Evolutionary conservation across 768 basidiomycete species (phyloP).

Genomic region (Leccinum obscurum): DNA sequence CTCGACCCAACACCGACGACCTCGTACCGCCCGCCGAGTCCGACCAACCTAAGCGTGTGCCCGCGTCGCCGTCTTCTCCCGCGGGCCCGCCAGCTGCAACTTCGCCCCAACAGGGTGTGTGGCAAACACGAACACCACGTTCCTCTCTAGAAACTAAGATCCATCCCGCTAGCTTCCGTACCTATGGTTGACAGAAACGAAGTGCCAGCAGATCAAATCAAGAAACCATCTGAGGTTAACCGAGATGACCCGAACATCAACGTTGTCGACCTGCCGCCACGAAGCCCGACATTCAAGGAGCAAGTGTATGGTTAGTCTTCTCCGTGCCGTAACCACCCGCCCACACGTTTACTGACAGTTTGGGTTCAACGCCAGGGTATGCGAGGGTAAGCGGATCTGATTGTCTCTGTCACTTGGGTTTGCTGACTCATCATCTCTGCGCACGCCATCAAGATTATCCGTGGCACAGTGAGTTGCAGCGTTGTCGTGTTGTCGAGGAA

Average conservation of each 20-base stretch:
- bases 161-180: conserved; percentile 30
- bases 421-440: conserved; percentile 3
- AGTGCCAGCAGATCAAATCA: conserved; percentile 32
- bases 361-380: conserved; percentile 26
- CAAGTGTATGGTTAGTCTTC: conserved; percentile 49
- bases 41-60: conserved; percentile 2
- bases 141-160: not conserved
- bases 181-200: conserved; percentile 37
- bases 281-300: conserved; percentile 54
- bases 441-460: conserved; percentile 24
- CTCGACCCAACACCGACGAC: not conserved
- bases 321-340: not conserved
- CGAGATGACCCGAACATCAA: conserved; percentile 27
- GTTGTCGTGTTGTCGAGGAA: conserved; percentile 5
- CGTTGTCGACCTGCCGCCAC: conserved; percentile 26
- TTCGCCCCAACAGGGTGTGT: conserved; percentile 36
- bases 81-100: conserved; percentile 28
- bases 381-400: conserved; percentile 22
- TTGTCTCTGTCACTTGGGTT: not conserved
- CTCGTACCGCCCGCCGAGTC: conserved; percentile 3
- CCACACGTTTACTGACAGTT: not conserved
- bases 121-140: not conserved
- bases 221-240: conserved; percentile 19
- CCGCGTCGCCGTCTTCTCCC: conserved; percentile 25
- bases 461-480: conserved; percentile 28